Percentiles rank a stretch among this genome's conserved stretches.
Conservation (phyloP, 1,139 yeast species). For the Yamadazyma membranifaciens region DNA sequence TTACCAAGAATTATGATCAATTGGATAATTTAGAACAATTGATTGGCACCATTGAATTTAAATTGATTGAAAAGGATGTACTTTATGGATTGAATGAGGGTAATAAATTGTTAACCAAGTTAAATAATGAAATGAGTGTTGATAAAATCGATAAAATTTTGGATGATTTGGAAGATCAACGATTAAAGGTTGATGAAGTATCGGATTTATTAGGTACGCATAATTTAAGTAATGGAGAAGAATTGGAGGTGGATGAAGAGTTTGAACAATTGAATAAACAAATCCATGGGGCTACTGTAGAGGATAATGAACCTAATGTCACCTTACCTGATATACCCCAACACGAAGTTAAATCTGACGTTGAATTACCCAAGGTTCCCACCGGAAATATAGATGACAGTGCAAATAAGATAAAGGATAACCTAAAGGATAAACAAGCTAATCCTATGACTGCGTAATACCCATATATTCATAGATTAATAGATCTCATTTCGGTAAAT, state of each 20-base stretch:
- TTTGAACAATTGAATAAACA: constrained; percentile 50
- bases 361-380: constrained; percentile 4
- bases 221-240: constrained; percentile 52
- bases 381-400: background rate
- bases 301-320: constrained; percentile 24
- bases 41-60: constrained; percentile 80
- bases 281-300: constrained; percentile 22
- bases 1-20: constrained; percentile 72
- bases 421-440: constrained; percentile 10
- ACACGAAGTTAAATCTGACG: background rate
- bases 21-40: constrained; percentile 72
- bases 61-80: constrained; percentile 83
- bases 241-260: constrained; percentile 67
- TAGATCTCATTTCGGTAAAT: background rate
- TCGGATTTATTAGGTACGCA: constrained; percentile 46
- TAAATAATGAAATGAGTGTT: constrained; percentile 75
- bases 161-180: constrained; percentile 84
- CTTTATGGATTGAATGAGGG: constrained; percentile 79
- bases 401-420: background rate
- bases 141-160: constrained; percentile 78
- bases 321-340: constrained; percentile 6
- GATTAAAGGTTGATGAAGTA: constrained; percentile 70
- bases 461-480: background rate
- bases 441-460: constrained; percentile 9
- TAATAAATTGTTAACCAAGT: constrained; percentile 65